Conservation (phyloP, 2,329 filamentous ascomycete species). For the Colletotrichum plurivorum region DNA sequence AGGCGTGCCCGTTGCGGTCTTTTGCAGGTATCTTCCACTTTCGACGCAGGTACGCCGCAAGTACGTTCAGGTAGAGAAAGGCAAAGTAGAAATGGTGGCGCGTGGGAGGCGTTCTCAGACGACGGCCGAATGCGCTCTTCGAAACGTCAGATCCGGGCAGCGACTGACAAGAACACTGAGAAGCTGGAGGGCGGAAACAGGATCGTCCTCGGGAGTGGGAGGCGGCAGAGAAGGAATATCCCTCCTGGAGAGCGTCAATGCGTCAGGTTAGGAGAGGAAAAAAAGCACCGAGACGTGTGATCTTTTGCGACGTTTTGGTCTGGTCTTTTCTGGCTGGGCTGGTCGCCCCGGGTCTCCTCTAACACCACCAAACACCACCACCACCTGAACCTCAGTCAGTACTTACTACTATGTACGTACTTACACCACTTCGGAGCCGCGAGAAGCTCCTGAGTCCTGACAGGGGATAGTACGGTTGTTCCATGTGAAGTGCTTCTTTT, state of each 20-base stretch:
- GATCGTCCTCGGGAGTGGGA: constrained; percentile 26
- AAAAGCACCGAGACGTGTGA: constrained; percentile 57
- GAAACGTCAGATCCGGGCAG: constrained; percentile 38
- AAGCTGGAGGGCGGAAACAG: constrained; percentile 29
- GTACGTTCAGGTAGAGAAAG: too few relatives aligned
- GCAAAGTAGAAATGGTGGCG: constrained; percentile 17
- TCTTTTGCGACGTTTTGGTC: constrained; percentile 47
- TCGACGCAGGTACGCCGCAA: too few relatives aligned
- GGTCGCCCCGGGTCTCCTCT: neutral
- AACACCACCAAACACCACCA: too few relatives aligned
- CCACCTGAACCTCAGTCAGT: too few relatives aligned
- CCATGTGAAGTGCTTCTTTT: constrained; percentile 30
- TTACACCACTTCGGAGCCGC: neutral
- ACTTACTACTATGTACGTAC: too few relatives aligned
- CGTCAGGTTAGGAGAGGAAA: constrained; percentile 27
- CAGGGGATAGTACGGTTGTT: constrained; percentile 23
- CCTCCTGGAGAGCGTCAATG: constrained; percentile 36
- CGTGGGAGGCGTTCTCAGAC: constrained; percentile 38
- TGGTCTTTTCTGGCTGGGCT: constrained; percentile 9
- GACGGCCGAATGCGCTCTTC: constrained; percentile 39
- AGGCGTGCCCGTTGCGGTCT: constrained; percentile 20
- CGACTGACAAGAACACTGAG: constrained; percentile 18
- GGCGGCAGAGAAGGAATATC: constrained; percentile 29
- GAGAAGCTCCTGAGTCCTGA: constrained; percentile 38
- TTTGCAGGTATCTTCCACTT: too few relatives aligned